These are phyloP conservation scores for Aspergillus indologenus DNA, from an alignment of 495 filamentous ascomycete species.

Conservation along the genomic window DNA sequence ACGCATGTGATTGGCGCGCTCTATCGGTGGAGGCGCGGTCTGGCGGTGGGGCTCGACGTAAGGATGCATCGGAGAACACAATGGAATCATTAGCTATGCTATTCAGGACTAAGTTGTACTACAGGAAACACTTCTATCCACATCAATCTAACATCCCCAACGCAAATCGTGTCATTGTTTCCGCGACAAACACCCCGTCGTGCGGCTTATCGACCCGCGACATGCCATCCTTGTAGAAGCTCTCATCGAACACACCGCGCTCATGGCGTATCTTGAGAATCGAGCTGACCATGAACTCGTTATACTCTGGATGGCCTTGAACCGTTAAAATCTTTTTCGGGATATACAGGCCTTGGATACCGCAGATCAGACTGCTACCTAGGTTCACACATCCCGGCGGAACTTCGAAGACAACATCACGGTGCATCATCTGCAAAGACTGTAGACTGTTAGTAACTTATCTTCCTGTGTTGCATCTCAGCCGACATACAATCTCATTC, in stretches of 20 bases:
- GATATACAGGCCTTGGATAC: conserved; percentile 72
- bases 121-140: too few species aligned
- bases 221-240: conserved; percentile 58
- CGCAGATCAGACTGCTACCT: conserved; percentile 60
- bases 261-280: conserved; percentile 52
- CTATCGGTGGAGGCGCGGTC: background rate
- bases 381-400: conserved; percentile 62
- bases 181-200: conserved; percentile 64
- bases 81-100: background rate
- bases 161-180: conserved; percentile 43
- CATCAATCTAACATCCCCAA: background rate
- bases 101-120: too few species aligned
- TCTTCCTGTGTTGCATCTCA: background rate
- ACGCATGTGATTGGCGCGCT: background rate
- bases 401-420: conserved; percentile 64
- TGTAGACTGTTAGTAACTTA: conserved; percentile 25
- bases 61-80: conserved; percentile 1
- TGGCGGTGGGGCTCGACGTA: background rate
- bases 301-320: conserved; percentile 90
- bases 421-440: conserved; percentile 84
- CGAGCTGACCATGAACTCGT: conserved; percentile 63
- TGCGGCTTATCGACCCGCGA: conserved; percentile 58
- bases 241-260: conserved; percentile 62
- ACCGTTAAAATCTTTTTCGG: conserved; percentile 62
- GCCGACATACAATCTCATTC: conserved; percentile 56